Evolutionary conservation across 2,329 filamentous ascomycete species (phyloP).

Genomic region (Polytolypa hystricis): DNA sequence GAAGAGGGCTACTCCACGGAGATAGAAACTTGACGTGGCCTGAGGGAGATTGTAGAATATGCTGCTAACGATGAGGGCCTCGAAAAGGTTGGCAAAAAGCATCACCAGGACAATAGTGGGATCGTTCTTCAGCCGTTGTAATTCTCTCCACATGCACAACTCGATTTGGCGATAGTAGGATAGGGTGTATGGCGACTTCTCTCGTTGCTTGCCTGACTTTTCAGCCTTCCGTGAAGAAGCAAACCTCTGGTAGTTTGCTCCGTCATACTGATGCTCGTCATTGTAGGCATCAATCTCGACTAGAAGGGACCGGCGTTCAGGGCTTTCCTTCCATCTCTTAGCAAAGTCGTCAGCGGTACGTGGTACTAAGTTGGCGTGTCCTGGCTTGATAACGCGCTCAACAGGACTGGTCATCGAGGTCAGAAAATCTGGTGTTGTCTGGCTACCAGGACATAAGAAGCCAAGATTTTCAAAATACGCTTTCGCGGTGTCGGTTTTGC

Average conservation of each 20-base stretch:
- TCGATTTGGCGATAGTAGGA: constrained; percentile 63
- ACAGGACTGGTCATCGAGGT: constrained; percentile 72
- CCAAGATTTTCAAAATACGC: constrained; percentile 67
- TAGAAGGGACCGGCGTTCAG: constrained; percentile 33
- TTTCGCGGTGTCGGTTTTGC: constrained; percentile 54
- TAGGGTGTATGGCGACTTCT: constrained; percentile 70
- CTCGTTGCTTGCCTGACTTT: constrained; percentile 40
- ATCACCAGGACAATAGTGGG: constrained; percentile 59
- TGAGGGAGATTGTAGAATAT: constrained; percentile 67
- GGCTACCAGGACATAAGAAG: constrained; percentile 60
- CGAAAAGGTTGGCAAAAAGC: constrained; percentile 55
- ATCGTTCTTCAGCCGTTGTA: constrained; percentile 63
- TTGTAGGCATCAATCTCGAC: constrained; percentile 35
- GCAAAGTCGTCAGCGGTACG: constrained; percentile 61
- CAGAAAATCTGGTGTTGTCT: constrained; percentile 71
- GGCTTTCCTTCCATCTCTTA: constrained; percentile 43
- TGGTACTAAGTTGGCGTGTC: constrained; percentile 41
- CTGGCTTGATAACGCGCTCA: constrained; percentile 62
- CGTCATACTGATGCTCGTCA: constrained; percentile 27
- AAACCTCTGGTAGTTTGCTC: constrained; percentile 1
- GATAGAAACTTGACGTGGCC: constrained; percentile 60
- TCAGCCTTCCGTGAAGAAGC: constrained; percentile 26
- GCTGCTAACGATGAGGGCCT: constrained; percentile 66
- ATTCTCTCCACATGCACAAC: constrained; percentile 72
- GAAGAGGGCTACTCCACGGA: constrained; percentile 68